Evolutionary conservation across 177 flowering plant species (phyloP), one percentile per base, ranked within the genome.

Genomic region (Telopea speciosissima): DNA sequence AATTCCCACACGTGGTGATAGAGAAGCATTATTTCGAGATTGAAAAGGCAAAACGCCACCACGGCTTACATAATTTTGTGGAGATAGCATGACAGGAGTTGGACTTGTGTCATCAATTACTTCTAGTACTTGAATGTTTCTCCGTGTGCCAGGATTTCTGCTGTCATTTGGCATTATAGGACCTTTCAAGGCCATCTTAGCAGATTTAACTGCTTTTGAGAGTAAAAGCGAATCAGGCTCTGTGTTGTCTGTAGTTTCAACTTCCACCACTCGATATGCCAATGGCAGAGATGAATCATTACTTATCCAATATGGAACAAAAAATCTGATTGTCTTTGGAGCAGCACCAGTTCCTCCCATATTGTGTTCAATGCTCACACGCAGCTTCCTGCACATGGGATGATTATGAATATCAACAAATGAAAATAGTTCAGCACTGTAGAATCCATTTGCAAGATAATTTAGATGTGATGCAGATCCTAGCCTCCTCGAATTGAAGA

Each of bases 251-350:
- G 72, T 31, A 45, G 89, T 85, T 75, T 91, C 99, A 79, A 90
- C 83, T 83, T 91, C 99, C 68, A 93, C 97, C 59, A 93, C 70
- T 68, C 85, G 85, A 78, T 90, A 91, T 70, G 85, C 81, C 76
- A 93, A 79, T 62, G 85, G 78, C 45, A 96, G 71, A 78, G 82
- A 84, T 54, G 90, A 87, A 70, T 89, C 89, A 78, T 96, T 96
- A 13, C 77, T 79, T 70, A 96, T 90, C 98, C 98, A 96, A 74
- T 96, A 96, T 25, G 99, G 95, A 72, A 96, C 93, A 85, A 88
- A 93, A 56, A 93, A 82, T 71, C 97, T 89, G 63, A 96, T 82
- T 61, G 87, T 91, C 78, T 96, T 96, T 7, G 95, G 90, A n/a
- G 95, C 88, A 79, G 89, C 86, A 75, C 62, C 75, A 24, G 85